Base-by-base conservation (phyloP, 106 monocot genomes). In the Agapanthus africanus region DNA sequence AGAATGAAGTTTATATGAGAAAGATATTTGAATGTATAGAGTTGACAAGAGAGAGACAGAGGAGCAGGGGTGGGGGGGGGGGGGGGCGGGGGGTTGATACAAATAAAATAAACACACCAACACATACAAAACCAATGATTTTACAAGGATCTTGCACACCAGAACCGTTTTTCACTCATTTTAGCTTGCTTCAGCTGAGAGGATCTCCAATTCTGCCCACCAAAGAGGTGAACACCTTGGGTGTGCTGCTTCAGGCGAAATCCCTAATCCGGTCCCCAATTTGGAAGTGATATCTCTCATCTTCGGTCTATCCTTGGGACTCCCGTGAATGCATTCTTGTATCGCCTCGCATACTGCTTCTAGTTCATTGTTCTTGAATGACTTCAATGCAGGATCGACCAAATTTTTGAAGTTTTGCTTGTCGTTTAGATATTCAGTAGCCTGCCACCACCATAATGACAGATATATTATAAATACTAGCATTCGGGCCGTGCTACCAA, bases 141-240 rank as follows among this genome's bases (percentile, higher is more conserved):
- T 9, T 36, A 69, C 51, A 50, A 49, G 34, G 30, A 51, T 51
- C 7, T 51, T 66, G 68, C 51, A 30, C 27, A 25, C 16, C 34
- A 19, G 11, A 63, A 63, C 32, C 19, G n/a, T 1, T 22, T 40
- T 66, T 11, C 16, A 41, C 26, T 28, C 9, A 37, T 21, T 35
- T 76, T 75, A 83, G 61, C 70, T 77, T 54, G 88, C 88, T 71
- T 95, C 81, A 21, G 77, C 76, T 14, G 91, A 83, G 15, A 95
- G 83, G 65, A 95, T 91, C 74, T 91, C 95, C 47, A 94, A 85
- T 65, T 94, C 94, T 28, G 94, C 94, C 94, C 94, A 94, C 94
- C 94, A 94, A 59, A 94, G 94, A 30, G 94, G 94, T 44, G 91
- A 95, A n/a, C 85, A 77, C 41, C 76, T 76, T 11, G 95, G 88